A percentile compares a stretch with the other conserved stretches of the same genome.
These are phyloP conservation scores for Trichophyton benhamiae DNA, from an alignment of 2,329 filamentous ascomycete genomes.

Conservation along the genomic window DNA sequence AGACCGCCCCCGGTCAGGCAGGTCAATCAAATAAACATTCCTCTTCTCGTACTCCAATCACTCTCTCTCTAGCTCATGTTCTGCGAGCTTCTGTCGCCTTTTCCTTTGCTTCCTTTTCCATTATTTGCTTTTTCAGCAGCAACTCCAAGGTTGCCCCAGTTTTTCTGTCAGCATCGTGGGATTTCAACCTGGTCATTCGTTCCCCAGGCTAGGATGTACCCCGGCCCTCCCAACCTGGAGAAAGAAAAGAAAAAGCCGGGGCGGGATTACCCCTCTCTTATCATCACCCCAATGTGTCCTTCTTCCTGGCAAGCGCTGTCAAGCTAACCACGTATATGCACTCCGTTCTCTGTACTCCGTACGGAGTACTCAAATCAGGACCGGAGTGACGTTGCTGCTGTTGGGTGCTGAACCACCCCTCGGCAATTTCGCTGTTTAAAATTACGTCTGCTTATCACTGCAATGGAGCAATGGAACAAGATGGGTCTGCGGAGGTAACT, in stretches of 20 bases:
- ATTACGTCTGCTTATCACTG: neutral
- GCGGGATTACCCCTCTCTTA: conserved; percentile 1
- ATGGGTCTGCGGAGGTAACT: neutral
- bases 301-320: neutral
- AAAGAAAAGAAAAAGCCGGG: conserved; percentile 2
- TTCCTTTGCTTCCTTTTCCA: neutral
- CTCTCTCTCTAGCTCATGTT: neutral
- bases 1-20: neutral
- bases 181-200: conserved; percentile 4
- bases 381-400: neutral
- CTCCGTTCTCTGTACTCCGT: no score
- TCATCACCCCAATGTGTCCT: neutral
- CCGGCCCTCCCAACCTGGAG: neutral
- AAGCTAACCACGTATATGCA: neutral
- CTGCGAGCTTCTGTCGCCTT: neutral
- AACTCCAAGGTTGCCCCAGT: conserved; percentile 3
- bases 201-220: conserved; percentile 4
- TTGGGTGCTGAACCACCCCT: no score
- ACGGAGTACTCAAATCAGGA: neutral
- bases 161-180: neutral
- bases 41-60: neutral
- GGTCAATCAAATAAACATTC: conserved; percentile 3
- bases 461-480: neutral
- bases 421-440: neutral
- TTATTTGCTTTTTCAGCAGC: neutral